Evolutionary conservation across 768 basidiomycete genomes (phyloP).

Genomic region (Clitopilus passeckerianus): DNA sequence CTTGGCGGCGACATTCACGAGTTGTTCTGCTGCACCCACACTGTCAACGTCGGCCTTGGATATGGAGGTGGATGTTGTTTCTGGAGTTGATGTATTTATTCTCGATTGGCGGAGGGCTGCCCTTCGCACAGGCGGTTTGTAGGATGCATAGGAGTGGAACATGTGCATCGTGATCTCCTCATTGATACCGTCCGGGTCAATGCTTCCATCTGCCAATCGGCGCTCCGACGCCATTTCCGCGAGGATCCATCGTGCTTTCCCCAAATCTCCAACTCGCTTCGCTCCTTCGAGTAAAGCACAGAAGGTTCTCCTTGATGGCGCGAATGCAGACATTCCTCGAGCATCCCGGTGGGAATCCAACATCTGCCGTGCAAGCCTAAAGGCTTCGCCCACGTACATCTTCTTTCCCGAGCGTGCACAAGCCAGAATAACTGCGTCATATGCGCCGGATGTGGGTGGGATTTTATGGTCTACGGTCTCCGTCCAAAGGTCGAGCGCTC

Average conservation of each 20-base stretch:
- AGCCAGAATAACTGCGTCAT: slow-evolving; percentile 78
- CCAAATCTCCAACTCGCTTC: slow-evolving; percentile 81
- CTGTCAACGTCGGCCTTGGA: slow-evolving; percentile 1
- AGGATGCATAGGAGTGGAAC: slow-evolving; percentile 85
- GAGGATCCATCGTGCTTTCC: slow-evolving; percentile 83
- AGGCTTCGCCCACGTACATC: slow-evolving; percentile 72
- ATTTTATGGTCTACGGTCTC: slow-evolving; percentile 71
- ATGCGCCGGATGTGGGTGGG: slow-evolving; percentile 61
- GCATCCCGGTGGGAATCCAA: slow-evolving; percentile 71
- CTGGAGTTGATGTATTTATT: neutral
- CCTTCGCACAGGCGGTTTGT: slow-evolving; percentile 65
- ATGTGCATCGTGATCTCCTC: slow-evolving; percentile 76
- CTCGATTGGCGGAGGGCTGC: slow-evolving; percentile 39
- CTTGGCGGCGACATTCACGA: neutral
- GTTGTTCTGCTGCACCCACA: slow-evolving; percentile 1
- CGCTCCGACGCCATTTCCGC: slow-evolving; percentile 66
- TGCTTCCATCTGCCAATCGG: slow-evolving; percentile 13
- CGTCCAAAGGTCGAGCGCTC: slow-evolving; percentile 87
- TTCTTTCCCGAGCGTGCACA: slow-evolving; percentile 64
- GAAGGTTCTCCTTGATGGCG: slow-evolving; percentile 68
- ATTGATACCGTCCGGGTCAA: slow-evolving; percentile 35
- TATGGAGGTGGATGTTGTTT: neutral
- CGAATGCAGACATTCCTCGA: slow-evolving; percentile 44
- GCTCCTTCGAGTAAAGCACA: slow-evolving; percentile 85
- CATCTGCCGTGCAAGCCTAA: slow-evolving; percentile 86